Conservation (phyloP, 345 rosid genomes). For the Gossypium rotundifolium region DNA sequence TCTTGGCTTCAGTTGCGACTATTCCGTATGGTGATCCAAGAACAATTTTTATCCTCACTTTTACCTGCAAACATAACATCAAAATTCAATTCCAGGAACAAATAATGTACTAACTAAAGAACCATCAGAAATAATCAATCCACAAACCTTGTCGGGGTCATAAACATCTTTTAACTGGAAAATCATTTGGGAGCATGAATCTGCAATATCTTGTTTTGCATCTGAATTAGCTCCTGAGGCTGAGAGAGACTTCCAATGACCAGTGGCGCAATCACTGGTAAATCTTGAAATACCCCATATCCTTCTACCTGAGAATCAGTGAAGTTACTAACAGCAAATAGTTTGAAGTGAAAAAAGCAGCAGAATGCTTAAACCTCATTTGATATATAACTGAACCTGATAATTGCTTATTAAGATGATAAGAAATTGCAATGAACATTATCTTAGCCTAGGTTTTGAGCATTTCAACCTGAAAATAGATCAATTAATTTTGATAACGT, state of each 20-base stretch:
- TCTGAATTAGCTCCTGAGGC: slow-evolving; percentile 66
- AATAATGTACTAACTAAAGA: not conserved
- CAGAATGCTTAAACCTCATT: not conserved
- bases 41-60: slow-evolving; percentile 78
- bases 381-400: not conserved
- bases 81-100: slow-evolving; percentile 7
- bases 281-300: slow-evolving; percentile 85
- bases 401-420: not conserved
- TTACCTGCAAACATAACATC: slow-evolving; percentile 45
- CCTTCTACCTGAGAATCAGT: slow-evolving; percentile 53
- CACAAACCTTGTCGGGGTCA: slow-evolving; percentile 77
- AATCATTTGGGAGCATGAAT: slow-evolving; percentile 88
- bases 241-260: slow-evolving; percentile 53
- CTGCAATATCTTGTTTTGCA: slow-evolving; percentile 66
- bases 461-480: not conserved
- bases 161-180: slow-evolving; percentile 79
- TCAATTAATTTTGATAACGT: not conserved
- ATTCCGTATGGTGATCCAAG: slow-evolving; percentile 64
- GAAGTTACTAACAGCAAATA: slow-evolving; percentile 12
- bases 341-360: not conserved
- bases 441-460: not conserved
- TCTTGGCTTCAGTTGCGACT: slow-evolving; percentile 81
- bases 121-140: not conserved
- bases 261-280: slow-evolving; percentile 77
- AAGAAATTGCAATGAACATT: not conserved